These are phyloP conservation scores for Schrenkiella parvula DNA, from an alignment of 345 rosid genomes.

Conservation along the genomic window DNA sequence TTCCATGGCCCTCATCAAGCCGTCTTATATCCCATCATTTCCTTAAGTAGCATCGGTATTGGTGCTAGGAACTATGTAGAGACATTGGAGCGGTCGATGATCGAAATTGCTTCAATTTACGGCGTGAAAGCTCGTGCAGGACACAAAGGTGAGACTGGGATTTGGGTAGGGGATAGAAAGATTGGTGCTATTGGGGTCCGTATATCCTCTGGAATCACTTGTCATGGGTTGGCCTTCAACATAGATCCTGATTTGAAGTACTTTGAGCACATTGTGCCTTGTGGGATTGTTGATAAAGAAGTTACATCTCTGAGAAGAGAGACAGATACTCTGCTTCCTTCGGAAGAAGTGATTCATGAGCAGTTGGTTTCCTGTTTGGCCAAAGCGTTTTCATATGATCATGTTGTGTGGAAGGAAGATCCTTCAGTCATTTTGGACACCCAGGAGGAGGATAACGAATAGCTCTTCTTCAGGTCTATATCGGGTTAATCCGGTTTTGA, in stretches of 20 bases:
- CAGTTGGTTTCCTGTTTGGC: slow-evolving; percentile 79
- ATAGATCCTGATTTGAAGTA: slow-evolving; percentile 74
- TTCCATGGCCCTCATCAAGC: slow-evolving; percentile 92
- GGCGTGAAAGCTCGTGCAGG: slow-evolving; percentile 70
- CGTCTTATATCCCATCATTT: slow-evolving; percentile 67
- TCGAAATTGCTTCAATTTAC: slow-evolving; percentile 61
- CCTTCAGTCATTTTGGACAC: slow-evolving; percentile 29
- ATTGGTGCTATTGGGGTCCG: slow-evolving; percentile 88
- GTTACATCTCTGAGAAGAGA: slow-evolving; percentile 80
- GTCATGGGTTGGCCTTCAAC: slow-evolving; percentile 87
- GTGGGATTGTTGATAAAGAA: slow-evolving; percentile 83
- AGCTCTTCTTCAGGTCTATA: not conserved
- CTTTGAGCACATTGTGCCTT: slow-evolving; percentile 88
- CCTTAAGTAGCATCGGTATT: slow-evolving; percentile 60
- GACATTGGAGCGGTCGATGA: slow-evolving; percentile 71
- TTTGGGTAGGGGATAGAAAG: slow-evolving; percentile 90
- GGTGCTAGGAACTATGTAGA: slow-evolving; percentile 85
- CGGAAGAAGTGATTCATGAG: slow-evolving; percentile 66
- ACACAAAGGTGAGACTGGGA: slow-evolving; percentile 70
- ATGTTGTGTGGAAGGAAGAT: slow-evolving; percentile 48
- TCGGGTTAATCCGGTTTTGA: not conserved
- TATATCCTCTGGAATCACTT: slow-evolving; percentile 71
- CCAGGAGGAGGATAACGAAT: not conserved
- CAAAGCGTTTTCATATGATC: slow-evolving; percentile 48
- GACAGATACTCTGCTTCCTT: slow-evolving; percentile 52